Evolutionary conservation across 805 yeast species (phyloP).

Genomic region (Teunomyces atbi): DNA sequence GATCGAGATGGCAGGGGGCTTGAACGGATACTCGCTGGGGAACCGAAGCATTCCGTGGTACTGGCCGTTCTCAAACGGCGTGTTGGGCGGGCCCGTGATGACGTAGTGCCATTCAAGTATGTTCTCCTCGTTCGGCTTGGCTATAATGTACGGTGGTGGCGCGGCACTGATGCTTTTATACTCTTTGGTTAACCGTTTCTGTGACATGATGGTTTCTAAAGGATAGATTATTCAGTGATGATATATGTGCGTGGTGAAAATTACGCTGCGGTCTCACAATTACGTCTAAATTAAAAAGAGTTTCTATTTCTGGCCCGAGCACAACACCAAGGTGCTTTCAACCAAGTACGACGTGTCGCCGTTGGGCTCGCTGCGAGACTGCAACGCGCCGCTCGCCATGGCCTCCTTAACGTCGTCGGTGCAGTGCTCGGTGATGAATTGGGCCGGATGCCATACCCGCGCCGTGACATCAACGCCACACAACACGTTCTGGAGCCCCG

Average conservation of each 20-base stretch:
- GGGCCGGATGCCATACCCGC: conserved; percentile 21
- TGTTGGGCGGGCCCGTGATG: conserved; percentile 86
- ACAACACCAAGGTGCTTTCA: neutral
- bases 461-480: conserved; percentile 19
- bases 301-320: neutral
- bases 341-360: neutral
- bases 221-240: neutral
- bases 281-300: neutral
- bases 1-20: conserved; percentile 89
- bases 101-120: conserved; percentile 93
- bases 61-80: conserved; percentile 84
- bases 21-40: conserved; percentile 84
- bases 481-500: conserved; percentile 22
- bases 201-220: conserved; percentile 19
- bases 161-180: conserved; percentile 71
- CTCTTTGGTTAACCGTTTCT: conserved; percentile 66
- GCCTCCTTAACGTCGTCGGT: conserved; percentile 11
- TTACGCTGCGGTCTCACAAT: neutral
- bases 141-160: conserved; percentile 83
- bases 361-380: conserved; percentile 8
- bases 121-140: conserved; percentile 84
- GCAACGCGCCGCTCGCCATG: conserved; percentile 16
- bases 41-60: conserved; percentile 86
- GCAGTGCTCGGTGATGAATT: conserved; percentile 28
- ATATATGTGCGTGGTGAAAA: neutral